Percentiles rank a stretch among this genome's conserved stretches.
Conservation (phyloP, 768 basidiomycete species). For the Gymnopilus dilepis region DNA sequence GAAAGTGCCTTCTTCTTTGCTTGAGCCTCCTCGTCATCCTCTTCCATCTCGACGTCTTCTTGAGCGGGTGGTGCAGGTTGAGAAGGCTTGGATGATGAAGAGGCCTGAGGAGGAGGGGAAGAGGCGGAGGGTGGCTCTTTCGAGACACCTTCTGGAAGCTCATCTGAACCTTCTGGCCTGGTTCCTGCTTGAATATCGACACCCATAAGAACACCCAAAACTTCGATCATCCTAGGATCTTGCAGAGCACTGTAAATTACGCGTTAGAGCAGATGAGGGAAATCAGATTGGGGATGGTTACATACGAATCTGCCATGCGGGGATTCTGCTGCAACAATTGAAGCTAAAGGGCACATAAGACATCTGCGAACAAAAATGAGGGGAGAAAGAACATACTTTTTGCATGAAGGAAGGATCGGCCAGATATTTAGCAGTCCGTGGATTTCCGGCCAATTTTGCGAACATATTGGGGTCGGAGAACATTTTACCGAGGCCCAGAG, state of each 20-base stretch:
- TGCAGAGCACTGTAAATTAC: constrained; percentile 52
- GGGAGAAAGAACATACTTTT: constrained; percentile 47
- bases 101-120: constrained; percentile 48
- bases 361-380: background rate
- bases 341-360: constrained; percentile 44
- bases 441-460: constrained; percentile 84
- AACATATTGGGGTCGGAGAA: constrained; percentile 87
- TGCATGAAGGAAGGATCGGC: constrained; percentile 84
- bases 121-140: constrained; percentile 41
- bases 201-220: constrained; percentile 91
- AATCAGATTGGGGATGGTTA: constrained; percentile 9
- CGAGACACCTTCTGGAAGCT: constrained; percentile 66
- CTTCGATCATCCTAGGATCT: constrained; percentile 94
- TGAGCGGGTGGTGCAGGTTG: constrained; percentile 41
- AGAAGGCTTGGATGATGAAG: constrained; percentile 47
- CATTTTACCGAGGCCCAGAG: constrained; percentile 68
- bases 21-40: constrained; percentile 70
- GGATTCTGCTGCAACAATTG: constrained; percentile 74
- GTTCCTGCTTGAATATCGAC: constrained; percentile 89
- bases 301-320: constrained; percentile 60
- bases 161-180: constrained; percentile 84
- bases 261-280: constrained; percentile 4
- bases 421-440: constrained; percentile 83
- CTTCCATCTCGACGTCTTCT: constrained; percentile 73
- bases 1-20: constrained; percentile 80